phyloP scores from a whole-genome alignment of 331 rosid genomes.

The Malus hybrid region DNA sequence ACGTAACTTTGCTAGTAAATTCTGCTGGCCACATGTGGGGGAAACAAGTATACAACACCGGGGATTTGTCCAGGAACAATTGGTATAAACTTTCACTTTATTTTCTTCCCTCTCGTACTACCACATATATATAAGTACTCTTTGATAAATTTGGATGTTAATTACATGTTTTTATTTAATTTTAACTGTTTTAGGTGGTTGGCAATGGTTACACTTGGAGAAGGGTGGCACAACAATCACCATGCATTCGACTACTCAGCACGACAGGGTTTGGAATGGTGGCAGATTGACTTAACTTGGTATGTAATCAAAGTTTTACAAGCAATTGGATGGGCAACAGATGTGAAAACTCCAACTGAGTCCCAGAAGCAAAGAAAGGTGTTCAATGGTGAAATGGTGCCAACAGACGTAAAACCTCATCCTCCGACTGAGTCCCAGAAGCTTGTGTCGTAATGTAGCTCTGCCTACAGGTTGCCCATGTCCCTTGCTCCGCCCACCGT shows the following conservation, averaged over 20 bases:
- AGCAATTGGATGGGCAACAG: constrained; percentile 53
- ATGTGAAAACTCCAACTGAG: constrained; percentile 53
- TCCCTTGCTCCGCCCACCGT: too few relatives aligned
- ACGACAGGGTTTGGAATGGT: constrained; percentile 85
- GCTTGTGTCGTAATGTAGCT: too few relatives aligned
- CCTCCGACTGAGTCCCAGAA: too few relatives aligned
- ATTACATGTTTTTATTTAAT: too few relatives aligned
- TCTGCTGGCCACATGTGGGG: constrained; percentile 90
- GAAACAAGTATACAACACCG: constrained; percentile 53
- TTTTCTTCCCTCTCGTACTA: too few relatives aligned
- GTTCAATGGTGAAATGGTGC: too few relatives aligned
- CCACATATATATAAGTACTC: background rate
- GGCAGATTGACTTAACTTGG: constrained; percentile 86
- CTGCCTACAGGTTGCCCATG: too few relatives aligned
- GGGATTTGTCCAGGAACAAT: constrained; percentile 69
- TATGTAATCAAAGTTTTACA: constrained; percentile 49
- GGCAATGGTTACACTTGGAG: constrained; percentile 25
- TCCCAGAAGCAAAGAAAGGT: constrained; percentile 56
- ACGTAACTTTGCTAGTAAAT: constrained; percentile 65
- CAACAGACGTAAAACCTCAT: too few relatives aligned
- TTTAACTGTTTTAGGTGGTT: constrained; percentile 46
- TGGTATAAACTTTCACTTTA: constrained; percentile 33
- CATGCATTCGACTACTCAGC: constrained; percentile 92
- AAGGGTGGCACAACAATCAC: constrained; percentile 73
- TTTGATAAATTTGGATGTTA: background rate